Conservation (phyloP, 768 basidiomycete genomes). For the Leucocoprinus leucothites region DNA sequence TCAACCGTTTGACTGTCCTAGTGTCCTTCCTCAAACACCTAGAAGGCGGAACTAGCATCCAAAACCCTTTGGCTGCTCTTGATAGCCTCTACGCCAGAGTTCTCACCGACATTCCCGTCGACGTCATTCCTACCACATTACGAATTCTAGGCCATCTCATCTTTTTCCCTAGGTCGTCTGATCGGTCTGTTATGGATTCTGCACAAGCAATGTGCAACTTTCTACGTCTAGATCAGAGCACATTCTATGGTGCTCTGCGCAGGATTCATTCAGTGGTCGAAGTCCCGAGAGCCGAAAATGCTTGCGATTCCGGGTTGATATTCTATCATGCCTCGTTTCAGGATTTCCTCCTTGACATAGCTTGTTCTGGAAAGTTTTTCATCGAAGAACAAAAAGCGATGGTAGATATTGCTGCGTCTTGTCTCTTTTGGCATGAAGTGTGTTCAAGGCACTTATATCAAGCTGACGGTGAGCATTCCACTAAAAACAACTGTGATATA, state of each 20-base stretch:
- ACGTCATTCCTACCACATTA: neutral
- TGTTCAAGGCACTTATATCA: neutral
- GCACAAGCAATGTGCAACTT: neutral
- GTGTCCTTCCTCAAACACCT: neutral
- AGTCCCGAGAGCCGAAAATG: neutral
- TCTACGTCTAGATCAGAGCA: neutral
- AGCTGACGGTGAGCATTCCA: neutral
- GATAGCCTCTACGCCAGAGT: neutral
- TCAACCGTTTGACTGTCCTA: neutral
- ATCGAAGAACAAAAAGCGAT: neutral
- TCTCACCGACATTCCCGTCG: neutral
- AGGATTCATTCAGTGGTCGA: neutral
- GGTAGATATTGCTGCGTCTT: neutral
- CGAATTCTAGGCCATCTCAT: neutral
- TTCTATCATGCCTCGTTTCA: conserved; percentile 1
- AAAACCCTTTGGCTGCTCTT: neutral
- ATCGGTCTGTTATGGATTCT: neutral
- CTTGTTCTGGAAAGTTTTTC: neutral
- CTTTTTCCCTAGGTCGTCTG: too few species aligned
- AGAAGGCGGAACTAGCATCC: too few species aligned
- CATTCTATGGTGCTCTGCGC: neutral
- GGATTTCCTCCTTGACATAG: neutral
- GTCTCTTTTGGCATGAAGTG: neutral
- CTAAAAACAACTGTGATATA: too few species aligned
- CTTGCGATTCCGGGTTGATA: neutral